phyloP scores from a whole-genome alignment of 129 eudicot genomes.

The Centrapalus pauciflorus region DNA sequence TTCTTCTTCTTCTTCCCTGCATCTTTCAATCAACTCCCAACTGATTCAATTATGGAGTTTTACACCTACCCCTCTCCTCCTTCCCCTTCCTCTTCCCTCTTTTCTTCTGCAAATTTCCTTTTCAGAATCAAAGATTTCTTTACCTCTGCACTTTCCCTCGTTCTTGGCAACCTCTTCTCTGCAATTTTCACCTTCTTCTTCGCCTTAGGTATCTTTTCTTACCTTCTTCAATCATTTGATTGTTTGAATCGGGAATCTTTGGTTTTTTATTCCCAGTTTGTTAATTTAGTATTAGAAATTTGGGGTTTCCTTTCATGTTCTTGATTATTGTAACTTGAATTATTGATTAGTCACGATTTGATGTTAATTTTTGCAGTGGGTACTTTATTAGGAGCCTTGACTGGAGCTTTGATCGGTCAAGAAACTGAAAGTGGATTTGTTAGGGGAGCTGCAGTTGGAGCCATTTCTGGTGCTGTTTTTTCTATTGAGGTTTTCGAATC shows the following conservation, averaged over 20 bases:
- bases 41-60: conserved; percentile 54
- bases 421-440: conserved; percentile 98
- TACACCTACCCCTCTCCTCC: conserved; percentile 68
- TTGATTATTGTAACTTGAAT: not conserved
- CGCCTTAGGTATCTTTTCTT: conserved; percentile 53
- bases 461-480: conserved; percentile 98
- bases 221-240: not conserved
- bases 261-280: not conserved
- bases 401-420: conserved; percentile 96
- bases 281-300: conserved; percentile 4
- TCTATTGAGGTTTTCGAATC: conserved; percentile 96
- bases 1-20: not conserved
- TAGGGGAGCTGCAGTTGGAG: conserved; percentile 98
- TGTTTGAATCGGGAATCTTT: conserved; percentile 16
- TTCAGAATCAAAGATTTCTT: conserved; percentile 47
- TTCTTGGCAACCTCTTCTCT: conserved; percentile 75
- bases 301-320: conserved; percentile 2
- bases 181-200: conserved; percentile 95
- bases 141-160: conserved; percentile 57
- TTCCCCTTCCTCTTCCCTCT: conserved; percentile 36
- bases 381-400: conserved; percentile 87
- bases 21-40: not conserved
- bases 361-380: conserved; percentile 65
- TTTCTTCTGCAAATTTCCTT: conserved; percentile 35
- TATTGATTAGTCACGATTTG: not conserved